These are phyloP conservation scores for Pulveroboletus sp. DNA, from an alignment of 768 basidiomycete genomes.

Conservation along the genomic window DNA sequence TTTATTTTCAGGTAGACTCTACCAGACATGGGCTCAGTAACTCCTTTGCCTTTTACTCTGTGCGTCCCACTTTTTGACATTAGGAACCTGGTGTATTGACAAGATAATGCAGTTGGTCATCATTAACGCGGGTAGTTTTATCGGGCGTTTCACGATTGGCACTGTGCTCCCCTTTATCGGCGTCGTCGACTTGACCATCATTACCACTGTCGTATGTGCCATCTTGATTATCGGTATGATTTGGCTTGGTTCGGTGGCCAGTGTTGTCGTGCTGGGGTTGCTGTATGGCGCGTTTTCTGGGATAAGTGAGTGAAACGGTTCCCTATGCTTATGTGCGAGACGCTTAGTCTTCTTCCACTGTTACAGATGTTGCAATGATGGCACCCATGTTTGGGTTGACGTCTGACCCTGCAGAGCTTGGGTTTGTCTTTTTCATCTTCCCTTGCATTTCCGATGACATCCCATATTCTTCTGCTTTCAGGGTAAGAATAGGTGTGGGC, in stretches of 20 bases:
- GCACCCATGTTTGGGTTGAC: conserved; percentile 48
- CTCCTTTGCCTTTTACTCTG: conserved; percentile 47
- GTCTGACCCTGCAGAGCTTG: conserved; percentile 48
- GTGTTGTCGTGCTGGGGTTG: conserved; percentile 40
- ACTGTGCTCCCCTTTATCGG: conserved; percentile 40
- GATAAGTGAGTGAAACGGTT: conserved; percentile 28
- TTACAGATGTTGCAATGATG: conserved; percentile 36
- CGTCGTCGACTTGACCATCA: conserved; percentile 40
- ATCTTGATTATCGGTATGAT: conserved; percentile 46
- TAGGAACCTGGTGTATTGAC: background rate
- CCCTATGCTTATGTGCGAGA: background rate
- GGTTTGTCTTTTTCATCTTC: conserved; percentile 25
- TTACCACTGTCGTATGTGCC: conserved; percentile 30
- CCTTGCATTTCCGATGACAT: background rate
- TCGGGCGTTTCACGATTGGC: conserved; percentile 47
- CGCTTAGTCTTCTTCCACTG: background rate
- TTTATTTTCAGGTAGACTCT: conserved; percentile 57
- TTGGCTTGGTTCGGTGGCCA: conserved; percentile 36
- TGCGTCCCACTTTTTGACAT: conserved; percentile 16
- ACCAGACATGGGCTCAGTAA: conserved; percentile 44
- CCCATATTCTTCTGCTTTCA: background rate
- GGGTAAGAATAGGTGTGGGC: conserved; percentile 44
- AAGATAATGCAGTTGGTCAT: conserved; percentile 36
- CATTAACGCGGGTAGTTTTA: conserved; percentile 46
- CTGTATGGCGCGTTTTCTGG: conserved; percentile 52